A percentile compares a stretch with the other conserved stretches of the same genome.
phyloP scores from a whole-genome alignment of 345 rosid genomes.

The Gossypium ekmanianum region DNA sequence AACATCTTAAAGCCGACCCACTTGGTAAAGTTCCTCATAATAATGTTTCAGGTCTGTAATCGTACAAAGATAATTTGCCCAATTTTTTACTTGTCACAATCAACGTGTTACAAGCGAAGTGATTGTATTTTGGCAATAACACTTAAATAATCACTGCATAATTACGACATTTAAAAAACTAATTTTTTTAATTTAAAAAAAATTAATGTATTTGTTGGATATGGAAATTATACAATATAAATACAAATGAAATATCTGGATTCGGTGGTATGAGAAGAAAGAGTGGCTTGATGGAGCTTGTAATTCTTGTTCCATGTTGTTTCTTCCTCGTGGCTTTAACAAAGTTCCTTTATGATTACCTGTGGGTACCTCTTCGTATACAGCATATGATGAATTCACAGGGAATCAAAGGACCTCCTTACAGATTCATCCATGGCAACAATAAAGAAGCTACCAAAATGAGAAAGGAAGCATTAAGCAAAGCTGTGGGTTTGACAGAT shows the following conservation, averaged over 20 bases:
- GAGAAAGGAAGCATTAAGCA: not conserved
- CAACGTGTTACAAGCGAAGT: no score
- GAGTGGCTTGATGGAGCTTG: not conserved
- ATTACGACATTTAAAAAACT: no score
- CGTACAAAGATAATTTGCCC: no score
- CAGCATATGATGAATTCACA: slow-evolving; percentile 14
- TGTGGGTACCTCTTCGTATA: slow-evolving; percentile 27
- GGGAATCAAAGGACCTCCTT: slow-evolving; percentile 35
- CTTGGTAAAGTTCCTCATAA: no score
- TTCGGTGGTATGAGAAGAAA: not conserved
- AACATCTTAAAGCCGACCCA: no score
- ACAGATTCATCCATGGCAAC: slow-evolving; percentile 36
- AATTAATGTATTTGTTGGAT: no score
- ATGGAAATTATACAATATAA: not conserved
- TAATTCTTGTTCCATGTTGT: slow-evolving; percentile 9
- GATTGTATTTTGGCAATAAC: no score
- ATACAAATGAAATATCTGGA: not conserved
- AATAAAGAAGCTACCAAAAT: slow-evolving; percentile 19
- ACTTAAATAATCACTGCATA: no score
- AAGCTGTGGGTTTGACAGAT: slow-evolving; percentile 22
- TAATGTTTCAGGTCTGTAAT: no score
- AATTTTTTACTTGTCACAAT: no score
- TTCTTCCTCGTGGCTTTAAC: slow-evolving; percentile 1
- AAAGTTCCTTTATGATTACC: slow-evolving; percentile 17
- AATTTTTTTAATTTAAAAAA: no score